Base-by-base conservation (phyloP, 2,329 filamentous ascomycete genomes). In the Calonectria multiphialidica region DNA sequence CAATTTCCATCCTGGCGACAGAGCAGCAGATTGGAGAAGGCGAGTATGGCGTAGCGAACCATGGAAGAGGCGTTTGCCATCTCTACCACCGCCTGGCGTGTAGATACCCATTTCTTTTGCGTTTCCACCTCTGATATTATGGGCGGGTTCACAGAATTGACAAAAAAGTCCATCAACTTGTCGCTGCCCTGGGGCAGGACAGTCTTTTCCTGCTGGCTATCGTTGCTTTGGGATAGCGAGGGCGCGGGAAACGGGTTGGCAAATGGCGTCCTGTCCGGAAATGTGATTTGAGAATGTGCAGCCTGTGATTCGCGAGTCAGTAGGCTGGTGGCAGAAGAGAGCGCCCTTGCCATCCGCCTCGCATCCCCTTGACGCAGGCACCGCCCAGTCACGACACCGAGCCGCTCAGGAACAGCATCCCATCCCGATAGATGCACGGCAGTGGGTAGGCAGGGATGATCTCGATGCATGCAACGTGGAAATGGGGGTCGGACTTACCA, bases 41-140 rank as follows among this genome's bases (percentile, higher is more conserved):
- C 87, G 71, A 89, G 81, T 25, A 89, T 86, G 8, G 88, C 86
- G 74, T 83, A 83, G 18, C 81, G 81, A 5, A 90, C 85, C 81
- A 90, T 86, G 3, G 82, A 75, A 0, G 87, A 89, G 10, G 84
- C 80, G 21, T 81, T 81, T 4, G 87, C 84, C 85, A 89, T 88
- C 2, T 84, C 81, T 1, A 87, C 82, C 21, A 90, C 84, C 35
- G 86, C 82, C 55, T 87, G 85, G 6, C 88, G 83, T 75, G 88
- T 88, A 0, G 85, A 82, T 2, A 86, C 81, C 88, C 88, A 90
- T 64, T 86, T 87, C 74, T 86, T 87, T 66, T 87, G 85, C 8
- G 87, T 87, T 74, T 90, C 89, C 0, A 90, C 86, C 59, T 89
- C 86, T 21, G 86, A 86, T 5, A 90, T 83, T 33, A 90, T 89